Evolutionary conservation across 2,329 filamentous ascomycete species (phyloP).

Genomic region (Calonectria hawksworthii): DNA sequence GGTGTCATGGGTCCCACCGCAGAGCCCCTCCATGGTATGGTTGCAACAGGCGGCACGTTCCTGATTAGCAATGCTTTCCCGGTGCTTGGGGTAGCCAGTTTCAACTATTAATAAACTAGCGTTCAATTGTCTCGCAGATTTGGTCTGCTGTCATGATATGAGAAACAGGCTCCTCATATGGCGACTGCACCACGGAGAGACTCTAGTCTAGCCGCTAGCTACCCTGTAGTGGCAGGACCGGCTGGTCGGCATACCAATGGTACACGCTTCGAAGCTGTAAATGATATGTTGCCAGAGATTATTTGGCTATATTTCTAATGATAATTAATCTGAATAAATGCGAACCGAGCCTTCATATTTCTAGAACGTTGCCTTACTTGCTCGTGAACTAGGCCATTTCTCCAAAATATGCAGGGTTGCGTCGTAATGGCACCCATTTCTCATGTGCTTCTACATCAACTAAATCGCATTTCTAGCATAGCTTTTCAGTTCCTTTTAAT

Average conservation of each 20-base stretch:
- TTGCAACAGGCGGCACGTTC: background rate
- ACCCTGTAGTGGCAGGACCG: background rate
- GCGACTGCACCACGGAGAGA: no score
- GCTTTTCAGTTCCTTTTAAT: background rate
- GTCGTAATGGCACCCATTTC: background rate
- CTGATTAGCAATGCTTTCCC: background rate
- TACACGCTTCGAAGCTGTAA: background rate
- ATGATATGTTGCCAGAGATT: background rate
- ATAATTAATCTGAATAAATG: background rate
- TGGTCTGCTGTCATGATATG: no score
- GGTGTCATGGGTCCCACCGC: background rate
- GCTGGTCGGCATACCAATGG: background rate
- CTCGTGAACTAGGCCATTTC: background rate
- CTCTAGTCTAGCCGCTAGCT: background rate
- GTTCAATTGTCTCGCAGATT: no score
- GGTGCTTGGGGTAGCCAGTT: background rate
- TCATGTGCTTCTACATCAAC: background rate
- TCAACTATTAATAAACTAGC: no score
- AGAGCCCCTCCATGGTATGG: background rate
- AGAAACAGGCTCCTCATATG: background rate
- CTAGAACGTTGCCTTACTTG: background rate
- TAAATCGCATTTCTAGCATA: background rate
- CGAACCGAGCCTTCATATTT: background rate
- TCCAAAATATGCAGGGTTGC: background rate
- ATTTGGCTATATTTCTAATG: background rate